Evolutionary conservation across 371 early-diverging fungal species (phyloP).

Genomic region (Mucor circinelloides): DNA sequence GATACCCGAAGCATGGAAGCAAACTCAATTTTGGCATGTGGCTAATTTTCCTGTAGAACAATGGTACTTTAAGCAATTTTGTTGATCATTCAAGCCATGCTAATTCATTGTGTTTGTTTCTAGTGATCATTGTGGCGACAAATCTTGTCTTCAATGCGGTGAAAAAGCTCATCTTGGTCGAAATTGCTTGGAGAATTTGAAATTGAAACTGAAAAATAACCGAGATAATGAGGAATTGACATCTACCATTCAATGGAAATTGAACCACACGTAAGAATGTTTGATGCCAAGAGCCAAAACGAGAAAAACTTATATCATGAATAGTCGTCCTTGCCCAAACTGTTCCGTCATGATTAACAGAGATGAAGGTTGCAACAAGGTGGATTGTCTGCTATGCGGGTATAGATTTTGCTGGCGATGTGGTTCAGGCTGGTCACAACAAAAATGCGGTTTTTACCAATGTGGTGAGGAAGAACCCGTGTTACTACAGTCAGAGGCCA

Average conservation of each 20-base stretch:
- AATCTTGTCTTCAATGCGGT: conserved; percentile 59
- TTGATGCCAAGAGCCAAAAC: background rate
- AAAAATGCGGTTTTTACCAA: conserved; percentile 46
- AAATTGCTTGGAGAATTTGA: conserved; percentile 52
- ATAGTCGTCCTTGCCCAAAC: conserved; percentile 67
- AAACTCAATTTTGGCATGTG: conserved; percentile 71
- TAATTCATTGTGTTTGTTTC: background rate
- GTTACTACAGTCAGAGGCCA: background rate
- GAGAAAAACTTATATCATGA: background rate
- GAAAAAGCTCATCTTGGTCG: conserved; percentile 39
- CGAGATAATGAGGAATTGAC: conserved; percentile 27
- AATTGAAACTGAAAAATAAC: conserved; percentile 15
- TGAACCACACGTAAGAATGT: conserved; percentile 44
- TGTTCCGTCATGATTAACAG: conserved; percentile 75
- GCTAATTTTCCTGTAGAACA: conserved; percentile 56
- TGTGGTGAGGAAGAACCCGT: conserved; percentile 22
- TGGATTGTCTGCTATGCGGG: conserved; percentile 76
- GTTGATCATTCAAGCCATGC: background rate
- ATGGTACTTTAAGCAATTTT: conserved; percentile 44
- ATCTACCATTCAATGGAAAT: conserved; percentile 53
- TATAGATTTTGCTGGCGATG: conserved; percentile 73
- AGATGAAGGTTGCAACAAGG: conserved; percentile 81
- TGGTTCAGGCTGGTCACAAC: conserved; percentile 45
- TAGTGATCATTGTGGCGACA: conserved; percentile 37
- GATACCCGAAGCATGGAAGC: conserved; percentile 70